Percentiles rank a stretch among this genome's conserved stretches.
Conservation (phyloP, 2,329 filamentous ascomycete genomes). For the Tympanopsis confertula region DNA sequence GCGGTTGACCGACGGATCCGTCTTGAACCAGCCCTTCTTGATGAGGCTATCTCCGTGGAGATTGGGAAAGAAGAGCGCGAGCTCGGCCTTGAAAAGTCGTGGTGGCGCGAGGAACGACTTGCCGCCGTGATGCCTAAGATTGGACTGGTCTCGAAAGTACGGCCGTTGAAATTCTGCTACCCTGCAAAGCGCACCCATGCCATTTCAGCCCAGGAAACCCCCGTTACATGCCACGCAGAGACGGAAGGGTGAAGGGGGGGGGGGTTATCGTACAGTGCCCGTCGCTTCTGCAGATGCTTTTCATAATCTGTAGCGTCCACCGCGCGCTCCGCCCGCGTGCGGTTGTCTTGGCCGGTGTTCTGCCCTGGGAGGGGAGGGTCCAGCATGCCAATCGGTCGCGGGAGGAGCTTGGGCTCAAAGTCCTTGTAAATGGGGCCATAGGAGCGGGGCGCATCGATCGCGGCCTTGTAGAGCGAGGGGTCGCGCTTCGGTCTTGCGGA, state of each 20-base stretch:
- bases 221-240: not conserved
- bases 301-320: constrained; percentile 78
- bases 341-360: constrained; percentile 66
- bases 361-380: constrained; percentile 65
- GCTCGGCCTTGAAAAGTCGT: constrained; percentile 70
- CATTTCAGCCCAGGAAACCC: constrained; percentile 37
- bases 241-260: not conserved
- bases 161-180: constrained; percentile 62
- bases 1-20: constrained; percentile 24
- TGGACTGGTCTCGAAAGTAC: constrained; percentile 93
- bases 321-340: constrained; percentile 55
- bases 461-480: constrained; percentile 23
- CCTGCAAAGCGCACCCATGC: too few relatives aligned
- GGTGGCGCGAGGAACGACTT: constrained; percentile 85
- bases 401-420: constrained; percentile 47
- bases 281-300: constrained; percentile 66
- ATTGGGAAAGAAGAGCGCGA: constrained; percentile 88
- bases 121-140: constrained; percentile 70
- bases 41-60: constrained; percentile 68
- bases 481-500: constrained; percentile 9
- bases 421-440: constrained; percentile 42
- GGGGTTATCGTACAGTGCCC: constrained; percentile 50
- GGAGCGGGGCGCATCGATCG: constrained; percentile 45
- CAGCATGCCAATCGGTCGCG: constrained; percentile 71
- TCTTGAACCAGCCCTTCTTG: constrained; percentile 26